Evolutionary conservation across 306 rosid genomes (phyloP).

Genomic region (Pyrus bretschneideri): DNA sequence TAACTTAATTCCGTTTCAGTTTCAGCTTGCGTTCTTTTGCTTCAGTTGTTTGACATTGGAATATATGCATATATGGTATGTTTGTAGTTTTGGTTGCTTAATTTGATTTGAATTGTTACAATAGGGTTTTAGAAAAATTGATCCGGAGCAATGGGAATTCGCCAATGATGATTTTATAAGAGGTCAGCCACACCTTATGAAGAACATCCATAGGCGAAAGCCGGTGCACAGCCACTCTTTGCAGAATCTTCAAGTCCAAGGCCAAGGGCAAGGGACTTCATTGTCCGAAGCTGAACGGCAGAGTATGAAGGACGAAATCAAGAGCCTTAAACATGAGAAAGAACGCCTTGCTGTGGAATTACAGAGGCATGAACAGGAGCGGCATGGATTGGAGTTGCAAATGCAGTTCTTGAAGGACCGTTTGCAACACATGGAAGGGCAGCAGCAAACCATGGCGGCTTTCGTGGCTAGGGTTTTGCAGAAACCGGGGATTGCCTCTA

Average conservation of each 20-base stretch:
- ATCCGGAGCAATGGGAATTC: conserved; percentile 85
- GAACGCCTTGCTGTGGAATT: conserved; percentile 41
- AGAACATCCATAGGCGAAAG: conserved; percentile 73
- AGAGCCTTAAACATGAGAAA: conserved; percentile 48
- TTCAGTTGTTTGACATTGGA: background rate
- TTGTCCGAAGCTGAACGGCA: conserved; percentile 48
- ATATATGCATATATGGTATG: background rate
- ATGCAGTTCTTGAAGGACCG: conserved; percentile 32
- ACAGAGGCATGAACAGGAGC: conserved; percentile 41
- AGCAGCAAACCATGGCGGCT: conserved; percentile 42
- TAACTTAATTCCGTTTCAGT: conserved; percentile 7
- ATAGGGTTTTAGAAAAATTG: conserved; percentile 81
- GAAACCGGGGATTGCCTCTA: conserved; percentile 38
- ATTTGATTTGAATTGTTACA: conserved; percentile 4
- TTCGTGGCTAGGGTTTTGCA: conserved; percentile 44
- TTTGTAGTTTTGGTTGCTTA: background rate
- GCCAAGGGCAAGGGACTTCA: conserved; percentile 45
- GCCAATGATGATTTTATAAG: conserved; percentile 71
- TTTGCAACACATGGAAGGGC: conserved; percentile 40
- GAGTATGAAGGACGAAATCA: conserved; percentile 43
- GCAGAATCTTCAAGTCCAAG: conserved; percentile 48
- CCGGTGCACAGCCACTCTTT: conserved; percentile 86
- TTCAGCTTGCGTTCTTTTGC: background rate
- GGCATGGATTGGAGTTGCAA: conserved; percentile 30
- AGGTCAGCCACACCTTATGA: conserved; percentile 66